Evolutionary conservation across 257 asterid genomes (phyloP), one percentile per base, ranked within the genome.

Genomic region (Scutellaria galericulata): DNA sequence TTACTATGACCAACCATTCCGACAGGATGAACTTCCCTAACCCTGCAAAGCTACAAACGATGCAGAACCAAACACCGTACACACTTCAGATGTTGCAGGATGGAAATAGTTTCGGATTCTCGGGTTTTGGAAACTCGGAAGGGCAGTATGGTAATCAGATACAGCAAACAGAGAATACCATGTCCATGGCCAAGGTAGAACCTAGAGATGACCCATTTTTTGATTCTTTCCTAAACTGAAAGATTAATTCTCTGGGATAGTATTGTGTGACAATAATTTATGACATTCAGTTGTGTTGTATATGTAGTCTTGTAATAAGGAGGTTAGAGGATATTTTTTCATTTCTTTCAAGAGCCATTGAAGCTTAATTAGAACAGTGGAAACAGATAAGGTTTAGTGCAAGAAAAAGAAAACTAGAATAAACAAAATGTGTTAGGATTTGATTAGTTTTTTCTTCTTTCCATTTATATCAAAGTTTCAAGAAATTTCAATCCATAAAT

Each of bases 161-260:
- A 81, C 89, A 82, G 66, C 86, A 73, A 60, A 68, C 42, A 47
- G 79, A 70, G 40, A 80, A 75, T 79, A 37, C 77, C 18, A 48
- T 80, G 54, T 75, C 82, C 47, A 35, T 76, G 46, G 84, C 91
- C 52, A 93, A 89, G 84, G 88, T 88, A 77, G 97, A 93, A 69
- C 98, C 97, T 54, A 87, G 83, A 78, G 97, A 93, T 11, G 92
- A 85, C 81, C 68, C 81, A 1, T 88, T 85, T 75, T 91, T 85
- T 60, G 83, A 73, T 70, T 83, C 96, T 22, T 91, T 89, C 75
- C 83, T 91, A 0, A 85, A 78, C 81, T 91, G 86, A 87, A 61
- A 65, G 78, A 44, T 18, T 18, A 18, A 18, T 46, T 73, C 22
- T 75, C 68, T 44, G 69, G 71, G 82, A 68, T 71, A 80, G 24